Conservation (phyloP, 176 grass and related monocot species). For the Poa pratensis region DNA sequence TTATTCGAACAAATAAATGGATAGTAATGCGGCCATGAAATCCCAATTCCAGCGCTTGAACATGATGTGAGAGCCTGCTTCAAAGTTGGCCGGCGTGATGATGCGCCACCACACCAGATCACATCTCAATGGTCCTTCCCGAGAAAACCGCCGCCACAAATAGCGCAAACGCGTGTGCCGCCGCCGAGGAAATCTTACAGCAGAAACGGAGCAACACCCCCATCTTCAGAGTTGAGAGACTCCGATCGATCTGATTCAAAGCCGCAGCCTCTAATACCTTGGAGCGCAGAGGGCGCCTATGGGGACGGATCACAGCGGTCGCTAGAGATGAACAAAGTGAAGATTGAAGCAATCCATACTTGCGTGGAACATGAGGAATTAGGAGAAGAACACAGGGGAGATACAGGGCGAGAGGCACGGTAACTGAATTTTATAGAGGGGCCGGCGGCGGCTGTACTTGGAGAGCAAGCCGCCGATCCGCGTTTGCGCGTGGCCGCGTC, state of each 20-base stretch:
- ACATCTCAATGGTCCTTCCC: slow-evolving; percentile 38
- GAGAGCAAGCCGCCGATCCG: neutral
- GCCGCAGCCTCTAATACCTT: no score
- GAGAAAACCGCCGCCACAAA: slow-evolving; percentile 39
- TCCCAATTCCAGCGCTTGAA: neutral
- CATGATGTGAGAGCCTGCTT: neutral
- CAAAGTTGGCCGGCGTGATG: slow-evolving; percentile 18
- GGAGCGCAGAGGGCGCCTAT: no score
- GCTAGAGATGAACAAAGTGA: neutral
- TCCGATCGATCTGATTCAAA: neutral
- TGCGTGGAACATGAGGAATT: neutral
- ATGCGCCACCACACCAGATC: slow-evolving; percentile 33
- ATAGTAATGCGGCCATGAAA: slow-evolving; percentile 6
- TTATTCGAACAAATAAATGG: neutral
- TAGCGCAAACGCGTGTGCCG: neutral
- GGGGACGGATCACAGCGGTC: neutral
- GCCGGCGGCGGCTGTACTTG: slow-evolving; percentile 19
- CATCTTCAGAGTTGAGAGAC: neutral
- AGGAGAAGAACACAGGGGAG: no score
- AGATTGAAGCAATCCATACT: neutral
- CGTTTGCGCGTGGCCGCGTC: neutral
- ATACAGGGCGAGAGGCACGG: neutral
- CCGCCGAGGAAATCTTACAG: neutral
- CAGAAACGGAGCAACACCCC: neutral
- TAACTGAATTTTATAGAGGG: slow-evolving; percentile 26